A percentile compares a stretch with the other conserved stretches of the same genome.
These are phyloP conservation scores for Eragrostis nindensis DNA, from an alignment of 176 grass and related monocot species.

Conservation along the genomic window DNA sequence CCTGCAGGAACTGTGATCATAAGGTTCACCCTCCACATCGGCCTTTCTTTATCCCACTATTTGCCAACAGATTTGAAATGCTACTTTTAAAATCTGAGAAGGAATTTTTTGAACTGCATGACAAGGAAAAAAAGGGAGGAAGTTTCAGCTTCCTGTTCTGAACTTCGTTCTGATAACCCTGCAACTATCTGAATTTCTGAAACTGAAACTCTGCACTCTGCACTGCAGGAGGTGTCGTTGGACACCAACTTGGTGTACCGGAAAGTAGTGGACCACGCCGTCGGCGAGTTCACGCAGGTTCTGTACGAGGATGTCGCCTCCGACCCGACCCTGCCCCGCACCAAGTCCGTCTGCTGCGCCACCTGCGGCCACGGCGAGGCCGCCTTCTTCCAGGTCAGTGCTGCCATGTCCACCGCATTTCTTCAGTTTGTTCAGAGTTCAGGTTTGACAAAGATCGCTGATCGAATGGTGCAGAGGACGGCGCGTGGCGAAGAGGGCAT, in stretches of 20 bases:
- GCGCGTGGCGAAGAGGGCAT: constrained; percentile 1
- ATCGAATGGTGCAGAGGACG: background rate
- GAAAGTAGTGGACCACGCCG: constrained; percentile 59
- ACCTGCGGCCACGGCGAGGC: constrained; percentile 58
- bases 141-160: background rate
- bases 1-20: constrained; percentile 54
- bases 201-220: no score
- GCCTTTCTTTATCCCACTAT: background rate
- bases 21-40: constrained; percentile 36
- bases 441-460: background rate
- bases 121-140: no score
- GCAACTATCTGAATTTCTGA: background rate
- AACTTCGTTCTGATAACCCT: background rate
- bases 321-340: constrained; percentile 60
- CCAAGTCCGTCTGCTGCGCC: constrained; percentile 47
- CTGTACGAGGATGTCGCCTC: constrained; percentile 50
- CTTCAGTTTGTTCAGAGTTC: background rate
- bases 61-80: background rate
- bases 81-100: background rate
- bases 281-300: constrained; percentile 59
- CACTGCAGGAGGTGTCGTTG: constrained; percentile 58
- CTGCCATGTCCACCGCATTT: no score
- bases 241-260: constrained; percentile 65
- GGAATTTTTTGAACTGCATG: background rate
- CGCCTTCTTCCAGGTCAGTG: constrained; percentile 70